These are phyloP conservation scores for Colletotrichum sp. DNA, from an alignment of 2,329 filamentous ascomycete genomes.

Conservation along the genomic window DNA sequence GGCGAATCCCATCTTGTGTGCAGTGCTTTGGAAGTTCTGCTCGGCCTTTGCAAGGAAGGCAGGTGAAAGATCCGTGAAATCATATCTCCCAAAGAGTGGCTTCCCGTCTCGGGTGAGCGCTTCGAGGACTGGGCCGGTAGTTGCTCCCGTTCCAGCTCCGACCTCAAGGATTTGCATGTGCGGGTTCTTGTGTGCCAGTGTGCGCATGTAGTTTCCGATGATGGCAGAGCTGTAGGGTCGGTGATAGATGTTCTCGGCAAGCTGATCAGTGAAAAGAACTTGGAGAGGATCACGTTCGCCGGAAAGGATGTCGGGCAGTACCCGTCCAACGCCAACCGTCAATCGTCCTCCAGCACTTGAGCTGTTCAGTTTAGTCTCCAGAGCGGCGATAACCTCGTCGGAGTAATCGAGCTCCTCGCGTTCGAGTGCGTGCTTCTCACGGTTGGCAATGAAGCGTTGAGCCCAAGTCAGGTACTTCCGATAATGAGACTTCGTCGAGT, in stretches of 20 bases:
- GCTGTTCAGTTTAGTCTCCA: background rate
- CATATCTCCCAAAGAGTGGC: background rate
- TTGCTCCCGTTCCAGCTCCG: background rate
- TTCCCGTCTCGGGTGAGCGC: background rate
- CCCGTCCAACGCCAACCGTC: background rate
- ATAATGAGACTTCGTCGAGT: background rate
- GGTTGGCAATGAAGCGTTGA: background rate
- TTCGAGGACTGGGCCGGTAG: background rate
- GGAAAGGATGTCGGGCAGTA: background rate
- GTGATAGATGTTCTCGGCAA: background rate
- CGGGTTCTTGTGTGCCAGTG: background rate
- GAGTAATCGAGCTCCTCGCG: background rate
- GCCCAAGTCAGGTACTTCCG: background rate
- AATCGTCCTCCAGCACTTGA: background rate
- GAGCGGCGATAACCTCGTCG: background rate
- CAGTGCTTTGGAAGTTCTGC: background rate
- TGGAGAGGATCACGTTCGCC: background rate
- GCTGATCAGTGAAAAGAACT: background rate
- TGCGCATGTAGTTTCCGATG: background rate
- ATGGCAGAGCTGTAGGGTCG: background rate
- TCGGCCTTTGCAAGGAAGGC: background rate
- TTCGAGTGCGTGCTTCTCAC: background rate
- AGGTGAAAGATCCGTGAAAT: background rate
- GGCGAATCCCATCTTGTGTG: slow-evolving; percentile 16
- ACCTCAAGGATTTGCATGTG: background rate